Conservation (phyloP, 345 rosid species). For the Schrenkiella parvula region DNA sequence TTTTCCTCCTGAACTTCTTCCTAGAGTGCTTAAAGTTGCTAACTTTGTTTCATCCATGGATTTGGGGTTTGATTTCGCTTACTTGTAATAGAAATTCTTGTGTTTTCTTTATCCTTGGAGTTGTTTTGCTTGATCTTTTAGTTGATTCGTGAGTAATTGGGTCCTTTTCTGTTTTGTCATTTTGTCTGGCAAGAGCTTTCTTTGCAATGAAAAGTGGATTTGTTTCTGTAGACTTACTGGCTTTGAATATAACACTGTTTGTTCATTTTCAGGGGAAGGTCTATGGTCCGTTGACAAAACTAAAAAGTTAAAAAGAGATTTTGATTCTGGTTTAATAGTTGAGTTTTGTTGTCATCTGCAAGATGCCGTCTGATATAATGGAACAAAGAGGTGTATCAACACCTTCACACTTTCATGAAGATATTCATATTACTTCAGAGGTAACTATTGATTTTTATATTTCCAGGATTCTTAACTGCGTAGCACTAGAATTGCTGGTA, state of each 20-base stretch:
- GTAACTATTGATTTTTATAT: slow-evolving; percentile 27
- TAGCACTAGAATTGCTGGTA: background rate
- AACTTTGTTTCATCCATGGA: slow-evolving; percentile 8
- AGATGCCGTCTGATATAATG: slow-evolving; percentile 64
- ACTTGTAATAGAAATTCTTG: background rate
- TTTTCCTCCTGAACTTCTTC: background rate
- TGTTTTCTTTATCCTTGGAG: background rate
- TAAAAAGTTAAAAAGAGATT: slow-evolving; percentile 9
- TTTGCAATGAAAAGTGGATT: slow-evolving; percentile 3
- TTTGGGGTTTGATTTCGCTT: background rate
- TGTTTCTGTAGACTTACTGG: background rate
- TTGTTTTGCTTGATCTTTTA: background rate
- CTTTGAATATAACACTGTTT: background rate
- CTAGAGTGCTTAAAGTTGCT: slow-evolving; percentile 4
- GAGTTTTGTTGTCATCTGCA: slow-evolving; percentile 27
- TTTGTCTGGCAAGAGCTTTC: background rate
- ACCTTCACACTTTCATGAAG: slow-evolving; percentile 45
- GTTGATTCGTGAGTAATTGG: background rate
- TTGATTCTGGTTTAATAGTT: slow-evolving; percentile 16
- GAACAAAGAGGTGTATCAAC: slow-evolving; percentile 46
- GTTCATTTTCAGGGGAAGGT: slow-evolving; percentile 27
- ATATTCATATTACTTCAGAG: slow-evolving; percentile 43
- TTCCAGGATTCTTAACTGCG: background rate
- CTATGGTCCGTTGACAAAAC: slow-evolving; percentile 21
- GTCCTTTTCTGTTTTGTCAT: background rate